Percentiles rank a stretch among this genome's conserved stretches.
Evolutionary conservation across 2,329 filamentous ascomycete genomes (phyloP).

Genomic region (Alternaria conjuncta): DNA sequence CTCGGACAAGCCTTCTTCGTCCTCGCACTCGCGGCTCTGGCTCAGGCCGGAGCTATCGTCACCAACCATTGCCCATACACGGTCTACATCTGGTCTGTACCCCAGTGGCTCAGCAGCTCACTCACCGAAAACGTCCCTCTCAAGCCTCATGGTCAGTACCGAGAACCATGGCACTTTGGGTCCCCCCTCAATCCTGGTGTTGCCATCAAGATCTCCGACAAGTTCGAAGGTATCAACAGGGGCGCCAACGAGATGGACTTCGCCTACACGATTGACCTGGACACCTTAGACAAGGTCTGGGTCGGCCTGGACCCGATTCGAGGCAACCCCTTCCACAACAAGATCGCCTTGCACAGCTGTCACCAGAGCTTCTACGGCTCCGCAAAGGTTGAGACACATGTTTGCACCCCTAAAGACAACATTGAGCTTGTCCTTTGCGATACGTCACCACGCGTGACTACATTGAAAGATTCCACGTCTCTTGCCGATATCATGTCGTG

Average conservation of each 20-base stretch:
- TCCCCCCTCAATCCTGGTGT: conserved; percentile 26
- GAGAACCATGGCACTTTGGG: conserved; percentile 32
- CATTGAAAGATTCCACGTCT: conserved; percentile 10
- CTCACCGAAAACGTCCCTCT: conserved; percentile 24
- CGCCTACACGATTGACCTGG: conserved; percentile 28
- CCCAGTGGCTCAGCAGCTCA: conserved; percentile 13
- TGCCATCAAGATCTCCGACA: conserved; percentile 34
- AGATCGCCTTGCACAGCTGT: conserved; percentile 28
- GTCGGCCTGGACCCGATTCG: conserved; percentile 21
- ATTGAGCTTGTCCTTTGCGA: conserved; percentile 36
- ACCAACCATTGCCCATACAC: conserved; percentile 31
- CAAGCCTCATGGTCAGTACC: conserved; percentile 24
- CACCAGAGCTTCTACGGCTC: conserved; percentile 10
- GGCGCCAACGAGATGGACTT: conserved; percentile 31
- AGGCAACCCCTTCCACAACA: conserved; percentile 17
- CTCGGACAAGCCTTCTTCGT: conserved; percentile 16
- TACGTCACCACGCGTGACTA: conserved; percentile 11
- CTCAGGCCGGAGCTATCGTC: conserved; percentile 34
- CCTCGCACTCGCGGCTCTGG: conserved; percentile 25
- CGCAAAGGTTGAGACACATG: conserved; percentile 15
- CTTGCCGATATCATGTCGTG: conserved; percentile 18
- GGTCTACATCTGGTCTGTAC: conserved; percentile 34
- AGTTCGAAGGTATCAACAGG: conserved; percentile 27
- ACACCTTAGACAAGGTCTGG: conserved; percentile 26
- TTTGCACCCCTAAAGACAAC: conserved; percentile 29